These are phyloP conservation scores for Fagus crenata DNA, from an alignment of 306 rosid species.

Conservation along the genomic window DNA sequence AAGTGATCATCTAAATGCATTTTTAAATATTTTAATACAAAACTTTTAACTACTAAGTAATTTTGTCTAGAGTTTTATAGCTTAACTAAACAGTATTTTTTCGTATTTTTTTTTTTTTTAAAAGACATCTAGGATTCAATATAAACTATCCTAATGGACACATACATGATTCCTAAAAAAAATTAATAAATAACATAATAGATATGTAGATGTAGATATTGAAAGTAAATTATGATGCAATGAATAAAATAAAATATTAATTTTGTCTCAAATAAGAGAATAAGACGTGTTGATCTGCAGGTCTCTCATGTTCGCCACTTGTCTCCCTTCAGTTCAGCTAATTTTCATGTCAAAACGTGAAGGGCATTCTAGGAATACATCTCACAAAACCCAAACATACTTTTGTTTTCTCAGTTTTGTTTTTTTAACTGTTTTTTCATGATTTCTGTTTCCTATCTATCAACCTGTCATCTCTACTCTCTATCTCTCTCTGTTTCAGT, in stretches of 20 bases:
- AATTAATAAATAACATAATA: too few relatives aligned
- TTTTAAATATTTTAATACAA: too few relatives aligned
- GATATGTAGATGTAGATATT: too few relatives aligned
- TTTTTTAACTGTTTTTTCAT: neutral
- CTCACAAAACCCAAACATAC: neutral
- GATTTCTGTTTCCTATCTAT: conserved; percentile 4
- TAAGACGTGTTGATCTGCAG: conserved; percentile 40
- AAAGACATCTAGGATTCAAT: too few relatives aligned
- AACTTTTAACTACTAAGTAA: too few relatives aligned
- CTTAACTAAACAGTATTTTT: too few relatives aligned
- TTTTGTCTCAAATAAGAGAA: conserved; percentile 19
- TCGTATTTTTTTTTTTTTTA: too few relatives aligned
- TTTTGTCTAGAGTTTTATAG: too few relatives aligned
- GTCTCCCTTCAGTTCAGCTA: conserved; percentile 33
- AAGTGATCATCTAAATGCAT: too few relatives aligned
- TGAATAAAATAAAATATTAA: neutral
- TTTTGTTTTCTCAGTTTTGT: neutral
- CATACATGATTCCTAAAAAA: too few relatives aligned
- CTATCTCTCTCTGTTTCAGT: conserved; percentile 7
- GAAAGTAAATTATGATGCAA: too few relatives aligned
- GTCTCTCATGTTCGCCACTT: conserved; percentile 43
- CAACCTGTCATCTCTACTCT: neutral
- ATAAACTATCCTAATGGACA: too few relatives aligned
- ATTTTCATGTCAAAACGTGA: conserved; percentile 26
- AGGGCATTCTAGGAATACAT: conserved; percentile 49